These are phyloP conservation scores for Fusarium keratoplasticum DNA, from an alignment of 2,329 filamentous ascomycete species.

Conservation along the genomic window DNA sequence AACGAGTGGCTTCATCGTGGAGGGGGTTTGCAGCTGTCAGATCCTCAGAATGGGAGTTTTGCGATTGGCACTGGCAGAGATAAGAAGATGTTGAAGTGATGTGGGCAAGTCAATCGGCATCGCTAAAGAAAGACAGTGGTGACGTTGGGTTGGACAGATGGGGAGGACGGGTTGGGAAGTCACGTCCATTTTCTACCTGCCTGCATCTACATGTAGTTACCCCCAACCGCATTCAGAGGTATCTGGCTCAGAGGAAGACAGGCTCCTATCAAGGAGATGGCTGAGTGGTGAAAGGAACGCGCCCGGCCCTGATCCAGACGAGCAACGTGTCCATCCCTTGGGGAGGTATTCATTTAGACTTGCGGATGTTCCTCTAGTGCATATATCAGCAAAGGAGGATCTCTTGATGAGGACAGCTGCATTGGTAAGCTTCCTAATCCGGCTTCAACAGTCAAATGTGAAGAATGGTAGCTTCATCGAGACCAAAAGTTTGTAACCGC, in stretches of 20 bases:
- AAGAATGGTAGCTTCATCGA: too few species aligned
- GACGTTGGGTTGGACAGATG: neutral
- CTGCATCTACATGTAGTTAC: neutral
- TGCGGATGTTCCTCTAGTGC: neutral
- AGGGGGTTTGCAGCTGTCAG: neutral
- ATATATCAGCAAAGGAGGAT: neutral
- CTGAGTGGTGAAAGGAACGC: neutral
- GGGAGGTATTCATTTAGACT: neutral
- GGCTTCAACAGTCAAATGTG: too few species aligned
- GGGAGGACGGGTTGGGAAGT: neutral
- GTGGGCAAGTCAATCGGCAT: too few species aligned
- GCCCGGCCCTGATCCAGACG: too few species aligned
- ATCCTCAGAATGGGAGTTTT: neutral
- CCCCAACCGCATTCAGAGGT: neutral
- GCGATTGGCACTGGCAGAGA: neutral
- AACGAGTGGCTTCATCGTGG: slow-evolving; percentile 25
- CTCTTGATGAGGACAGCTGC: too few species aligned
- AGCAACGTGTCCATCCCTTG: too few species aligned
- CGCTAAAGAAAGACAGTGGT: neutral
- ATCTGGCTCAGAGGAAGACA: neutral
- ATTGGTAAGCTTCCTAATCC: too few species aligned
- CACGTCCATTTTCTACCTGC: slow-evolving; percentile 21
- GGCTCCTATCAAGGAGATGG: neutral
- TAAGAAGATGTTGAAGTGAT: neutral
- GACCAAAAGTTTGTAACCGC: too few species aligned